phyloP scores from a whole-genome alignment of 805 yeast genomes.

The Ogataea methanolica region DNA sequence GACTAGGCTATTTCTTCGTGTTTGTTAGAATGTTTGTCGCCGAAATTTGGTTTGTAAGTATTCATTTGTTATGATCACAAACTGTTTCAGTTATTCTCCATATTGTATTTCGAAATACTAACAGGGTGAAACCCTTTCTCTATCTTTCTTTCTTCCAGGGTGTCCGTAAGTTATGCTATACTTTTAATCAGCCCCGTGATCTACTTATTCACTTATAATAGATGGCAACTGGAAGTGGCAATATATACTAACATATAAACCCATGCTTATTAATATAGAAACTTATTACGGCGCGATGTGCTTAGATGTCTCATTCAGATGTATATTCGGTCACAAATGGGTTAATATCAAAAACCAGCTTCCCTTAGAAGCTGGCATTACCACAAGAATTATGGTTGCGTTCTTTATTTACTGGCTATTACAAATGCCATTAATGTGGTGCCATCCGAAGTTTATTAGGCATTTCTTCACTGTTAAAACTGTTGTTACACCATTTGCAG shows the following conservation, averaged over 20 bases:
- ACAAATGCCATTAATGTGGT: constrained; percentile 17
- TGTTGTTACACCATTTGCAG: constrained; percentile 16
- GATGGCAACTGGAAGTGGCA: no score
- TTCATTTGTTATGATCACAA: no score
- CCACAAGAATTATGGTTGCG: constrained; percentile 14
- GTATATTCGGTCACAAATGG: constrained; percentile 20
- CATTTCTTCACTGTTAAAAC: constrained; percentile 18
- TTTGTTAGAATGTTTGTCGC: constrained; percentile 33
- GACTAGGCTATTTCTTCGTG: constrained; percentile 31
- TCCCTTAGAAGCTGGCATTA: constrained; percentile 14
- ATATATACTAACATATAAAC: no score
- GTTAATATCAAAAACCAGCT: constrained; percentile 12
- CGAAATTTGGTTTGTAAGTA: constrained; percentile 31
- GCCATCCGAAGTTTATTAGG: constrained; percentile 16
- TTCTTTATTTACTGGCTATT: constrained; percentile 19
- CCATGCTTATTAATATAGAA: constrained; percentile 22
- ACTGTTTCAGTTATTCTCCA: no score
- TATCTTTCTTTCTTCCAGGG: no score
- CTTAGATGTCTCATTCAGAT: constrained; percentile 26
- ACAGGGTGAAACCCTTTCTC: no score
- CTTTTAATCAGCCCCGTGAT: no score
- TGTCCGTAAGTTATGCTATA: no score
- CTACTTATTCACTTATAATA: no score
- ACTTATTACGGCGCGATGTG: constrained; percentile 34
- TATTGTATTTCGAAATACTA: no score